phyloP scores from a whole-genome alignment of 2,329 filamentous ascomycete genomes.

The Colletotrichum eremochloae region DNA sequence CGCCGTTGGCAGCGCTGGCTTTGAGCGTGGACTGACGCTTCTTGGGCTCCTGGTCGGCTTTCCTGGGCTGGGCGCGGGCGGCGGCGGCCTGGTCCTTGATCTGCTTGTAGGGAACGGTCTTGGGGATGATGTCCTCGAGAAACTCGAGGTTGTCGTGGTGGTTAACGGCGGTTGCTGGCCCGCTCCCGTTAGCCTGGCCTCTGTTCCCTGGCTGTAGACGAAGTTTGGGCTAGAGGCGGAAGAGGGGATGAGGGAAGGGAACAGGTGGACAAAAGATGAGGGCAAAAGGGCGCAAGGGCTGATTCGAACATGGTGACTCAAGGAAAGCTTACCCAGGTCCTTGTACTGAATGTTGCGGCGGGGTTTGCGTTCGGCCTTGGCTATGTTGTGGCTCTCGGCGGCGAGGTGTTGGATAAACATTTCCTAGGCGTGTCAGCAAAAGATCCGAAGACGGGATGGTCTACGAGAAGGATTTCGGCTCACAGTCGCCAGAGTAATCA shows the following conservation, averaged over 20 bases:
- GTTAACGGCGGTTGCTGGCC: constrained; percentile 82
- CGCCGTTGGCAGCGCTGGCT: constrained; percentile 21
- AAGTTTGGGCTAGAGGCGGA: not conserved
- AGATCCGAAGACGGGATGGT: not conserved
- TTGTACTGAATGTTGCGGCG: constrained; percentile 95
- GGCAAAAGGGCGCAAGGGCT: not conserved
- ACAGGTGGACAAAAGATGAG: not conserved
- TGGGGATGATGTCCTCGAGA: constrained; percentile 89
- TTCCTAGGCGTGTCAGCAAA: constrained; percentile 69
- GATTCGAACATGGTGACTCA: not conserved
- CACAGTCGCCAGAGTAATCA: constrained; percentile 91
- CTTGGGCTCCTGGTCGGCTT: constrained; percentile 56
- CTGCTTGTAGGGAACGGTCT: constrained; percentile 84
- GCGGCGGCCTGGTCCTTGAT: constrained; percentile 75
- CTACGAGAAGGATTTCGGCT: constrained; percentile 30
- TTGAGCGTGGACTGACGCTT: constrained; percentile 44
- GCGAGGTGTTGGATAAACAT: constrained; percentile 96
- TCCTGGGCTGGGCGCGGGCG: constrained; percentile 61
- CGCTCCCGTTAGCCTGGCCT: constrained; percentile 24
- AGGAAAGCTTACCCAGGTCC: constrained; percentile 77
- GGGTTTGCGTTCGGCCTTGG: constrained; percentile 92
- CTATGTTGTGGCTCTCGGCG: constrained; percentile 86
- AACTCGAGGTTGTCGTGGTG: constrained; percentile 96
- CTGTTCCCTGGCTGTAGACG: constrained; percentile 14
- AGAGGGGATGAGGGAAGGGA: not conserved